Base-by-base conservation (phyloP, 495 filamentous ascomycete genomes). In the Hypoxylon fuscum region DNA sequence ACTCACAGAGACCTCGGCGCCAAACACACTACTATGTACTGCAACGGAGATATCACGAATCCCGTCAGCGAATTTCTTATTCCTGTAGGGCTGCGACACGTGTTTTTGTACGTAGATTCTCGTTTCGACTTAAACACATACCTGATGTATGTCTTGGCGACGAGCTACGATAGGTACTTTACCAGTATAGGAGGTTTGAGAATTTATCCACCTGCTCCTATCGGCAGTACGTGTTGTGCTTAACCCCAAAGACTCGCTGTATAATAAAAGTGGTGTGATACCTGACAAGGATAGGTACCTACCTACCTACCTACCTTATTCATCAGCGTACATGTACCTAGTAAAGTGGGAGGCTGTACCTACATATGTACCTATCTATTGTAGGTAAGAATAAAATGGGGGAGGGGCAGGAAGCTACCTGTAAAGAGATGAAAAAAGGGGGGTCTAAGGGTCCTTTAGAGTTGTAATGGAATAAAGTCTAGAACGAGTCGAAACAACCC, bases 401-500 rank as follows among this genome's bases (percentile, higher is more conserved):
- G 49, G 58, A 55, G 58, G 58, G 43, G 58, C 50, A 43, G 44
- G 6, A 18, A 46, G 25, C 25, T 4, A 27, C 8, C 25, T 8
- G 25, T 27, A 18, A n/a, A 37, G 37, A 42, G 12, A 29, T 14
- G 35, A 12, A 50, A n/a, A 40, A 40, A 15, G 3, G 12, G 35
- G 35, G 35, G 35, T 14, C 35, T 38, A 38, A 38, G 35, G 35
- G 35, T 38, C 12, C 12, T 15, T 32, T 20, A 14, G 15, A 27
- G 22, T 35, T 12, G 32, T 12, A 35, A 35, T 35, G 32, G 32
- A 35, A 35, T 35, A 3, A 11, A 38, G 62, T 59, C 62, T 59
- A 66, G 56, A 60, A 59, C 61, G 59, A 45, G 44, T 65, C 55
- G 62, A 65, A 65, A 65, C 55, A 57, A 61, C 49, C 55, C 46